Conservation (phyloP, 768 basidiomycete genomes). For the Lactarius psammicola region DNA sequence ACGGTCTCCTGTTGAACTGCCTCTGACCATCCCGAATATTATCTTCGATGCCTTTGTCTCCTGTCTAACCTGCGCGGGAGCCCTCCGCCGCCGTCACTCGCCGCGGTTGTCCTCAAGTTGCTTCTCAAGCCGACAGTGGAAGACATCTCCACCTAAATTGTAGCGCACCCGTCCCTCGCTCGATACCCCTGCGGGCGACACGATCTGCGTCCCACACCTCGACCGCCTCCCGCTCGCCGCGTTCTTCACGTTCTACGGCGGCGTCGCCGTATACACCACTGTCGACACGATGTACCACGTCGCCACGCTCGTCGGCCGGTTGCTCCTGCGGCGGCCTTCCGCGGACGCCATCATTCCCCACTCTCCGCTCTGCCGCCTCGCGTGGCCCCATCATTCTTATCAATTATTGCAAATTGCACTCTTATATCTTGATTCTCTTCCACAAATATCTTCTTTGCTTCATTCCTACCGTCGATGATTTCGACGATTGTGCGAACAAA, state of each 20-base stretch:
- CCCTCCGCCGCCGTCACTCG: background rate
- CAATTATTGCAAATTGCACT: too few relatives aligned
- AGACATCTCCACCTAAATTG: constrained; percentile 10
- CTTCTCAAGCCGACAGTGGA: constrained; percentile 1
- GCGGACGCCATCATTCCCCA: too few relatives aligned
- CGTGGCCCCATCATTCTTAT: too few relatives aligned
- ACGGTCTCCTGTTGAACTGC: background rate
- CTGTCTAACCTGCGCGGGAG: constrained; percentile 19
- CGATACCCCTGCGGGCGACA: constrained; percentile 9
- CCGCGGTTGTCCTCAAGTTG: background rate
- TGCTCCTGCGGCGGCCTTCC: constrained; percentile 35
- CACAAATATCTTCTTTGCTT: too few relatives aligned
- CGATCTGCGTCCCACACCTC: constrained; percentile 18
- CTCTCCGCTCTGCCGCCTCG: too few relatives aligned
- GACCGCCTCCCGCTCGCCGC: background rate
- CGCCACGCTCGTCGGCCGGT: constrained; percentile 31
- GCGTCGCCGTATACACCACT: constrained; percentile 15
- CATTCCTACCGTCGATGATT: too few relatives aligned
- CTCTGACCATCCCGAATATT: constrained; percentile 4
- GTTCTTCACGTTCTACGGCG: constrained; percentile 20
- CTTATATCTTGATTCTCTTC: too few relatives aligned
- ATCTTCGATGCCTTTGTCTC: constrained; percentile 23
- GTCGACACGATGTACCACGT: constrained; percentile 31
- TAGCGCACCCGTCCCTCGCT: constrained; percentile 14
- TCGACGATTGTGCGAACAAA: too few relatives aligned